Base-by-base conservation (phyloP, 345 rosid genomes). In the Streptanthus diversifolius region DNA sequence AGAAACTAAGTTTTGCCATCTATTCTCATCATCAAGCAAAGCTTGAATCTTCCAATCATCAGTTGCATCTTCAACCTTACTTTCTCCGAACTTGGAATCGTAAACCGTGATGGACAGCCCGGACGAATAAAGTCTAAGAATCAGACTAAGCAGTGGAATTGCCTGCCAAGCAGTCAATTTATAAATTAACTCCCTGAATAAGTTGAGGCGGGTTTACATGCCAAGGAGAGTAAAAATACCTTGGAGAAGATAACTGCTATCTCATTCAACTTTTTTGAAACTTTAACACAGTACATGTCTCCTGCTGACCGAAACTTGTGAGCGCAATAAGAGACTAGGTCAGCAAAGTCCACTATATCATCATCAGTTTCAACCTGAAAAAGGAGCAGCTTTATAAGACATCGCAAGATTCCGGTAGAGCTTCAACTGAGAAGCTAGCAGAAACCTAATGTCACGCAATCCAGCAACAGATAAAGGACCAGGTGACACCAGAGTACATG, bases 321-420 rank as follows among this genome's bases (percentile, higher is more conserved):
- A 71, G 90, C 89, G 81, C 90, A 85, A 76, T 89, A 91, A 71
- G 88, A 82, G 40, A 87, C 83, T 39, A 91, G 83, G 70, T 87
- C 93, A 68, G 83, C 56, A 78, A 89, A 83, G 63, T 83, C 87
- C 62, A 66, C 30, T 66, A 61, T 78, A 76, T 69, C 57, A 51
- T 80, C 80, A 57, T 72, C 72, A 44, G 27, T 53, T 68, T 73
- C 87, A 79, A 69, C 84, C 98, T 93, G 85, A 72, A 62, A 79
- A 65, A 51, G 57, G n/a, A 45, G 51, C 32, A 63, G 18, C 2
- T 45, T 24, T 24, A 11, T 25, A 47, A 45, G 66, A 32, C 47
- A 48, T 1, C 47, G 66, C 37, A 55, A 55, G 47, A 56, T 29
- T 15, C 6, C 1, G 1, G 51, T 21, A 29, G 45, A 76, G 57